Base-by-base conservation (phyloP, 768 basidiomycete genomes). In the Naganishia vaughanmartiniae region DNA sequence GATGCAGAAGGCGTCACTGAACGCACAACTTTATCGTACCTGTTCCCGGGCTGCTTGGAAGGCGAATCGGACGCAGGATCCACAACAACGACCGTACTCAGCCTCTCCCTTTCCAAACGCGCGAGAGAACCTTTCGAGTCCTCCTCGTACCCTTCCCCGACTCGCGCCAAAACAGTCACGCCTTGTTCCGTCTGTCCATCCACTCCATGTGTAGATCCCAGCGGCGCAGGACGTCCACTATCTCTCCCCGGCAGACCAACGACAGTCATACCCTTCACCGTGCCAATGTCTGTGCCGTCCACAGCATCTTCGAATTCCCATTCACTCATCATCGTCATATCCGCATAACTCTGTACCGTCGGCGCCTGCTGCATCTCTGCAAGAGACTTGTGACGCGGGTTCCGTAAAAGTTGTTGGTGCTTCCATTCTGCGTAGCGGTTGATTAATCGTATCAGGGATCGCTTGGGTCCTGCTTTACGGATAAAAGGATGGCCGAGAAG, bases 401-500 rank as follows among this genome's bases (percentile, higher is more conserved):
- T 77, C 73, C 39, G 69, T 72, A 69, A 65, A 14, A 69, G 72
- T 6, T 87, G 85, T n/a, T 85, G 85, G 0, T 85, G 79, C 2
- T 88, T 86, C 80, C 87, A 90, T 48, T 92, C 90, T 73, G 91
- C 88, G 78, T 92, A 88, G 24, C 92, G 87, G 76, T 95, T 91
- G 71, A 91, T 90, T 42, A 98, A 85, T 77, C 96, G 93, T 0
- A 88, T 88, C 19, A 99, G 87, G 78, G 87, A 89, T 2, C 88
- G 86, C 0, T 91, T 94, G 78, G 90, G 90, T 69, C 87, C 87
- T 17, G 93, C 94, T 60, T 85, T 85, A 67, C 87, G 87, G 82
- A 99, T 90, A 84, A 99, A 99, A 42, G 88, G 88, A 79, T 99
- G 96, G 77, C 93, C 89, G 1, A 99, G 86, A 39, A 99, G 86